These are phyloP conservation scores for Cladorrhinum sp. DNA, from an alignment of 2,329 filamentous ascomycete genomes.

Conservation along the genomic window DNA sequence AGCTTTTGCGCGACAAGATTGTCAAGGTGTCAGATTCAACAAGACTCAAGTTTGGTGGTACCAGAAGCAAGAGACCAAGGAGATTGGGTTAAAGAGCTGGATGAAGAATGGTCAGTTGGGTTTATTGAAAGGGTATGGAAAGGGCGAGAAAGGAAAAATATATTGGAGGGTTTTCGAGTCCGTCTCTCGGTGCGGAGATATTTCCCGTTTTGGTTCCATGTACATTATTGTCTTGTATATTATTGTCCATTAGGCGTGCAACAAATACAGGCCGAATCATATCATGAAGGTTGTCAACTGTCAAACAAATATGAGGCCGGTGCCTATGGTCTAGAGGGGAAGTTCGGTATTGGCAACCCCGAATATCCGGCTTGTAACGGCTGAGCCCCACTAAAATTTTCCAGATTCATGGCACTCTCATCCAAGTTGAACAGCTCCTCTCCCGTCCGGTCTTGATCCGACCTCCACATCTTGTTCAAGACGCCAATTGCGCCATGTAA, in stretches of 20 bases:
- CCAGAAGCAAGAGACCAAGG: constrained; percentile 78
- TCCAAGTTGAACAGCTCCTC: neutral
- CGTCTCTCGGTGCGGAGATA: neutral
- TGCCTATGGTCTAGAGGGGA: neutral
- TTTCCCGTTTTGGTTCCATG: neutral
- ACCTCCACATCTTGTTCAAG: neutral
- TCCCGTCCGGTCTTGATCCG: neutral
- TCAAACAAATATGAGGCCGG: neutral
- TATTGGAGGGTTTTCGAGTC: neutral
- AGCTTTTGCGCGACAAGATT: constrained; percentile 70
- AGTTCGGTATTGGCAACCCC: neutral
- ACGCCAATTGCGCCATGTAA: constrained; percentile 19
- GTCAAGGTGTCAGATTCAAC: constrained; percentile 80
- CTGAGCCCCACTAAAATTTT: constrained; percentile 26
- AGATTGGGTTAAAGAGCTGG: constrained; percentile 60
- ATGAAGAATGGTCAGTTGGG: neutral
- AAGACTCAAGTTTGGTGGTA: constrained; percentile 92
- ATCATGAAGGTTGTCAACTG: neutral
- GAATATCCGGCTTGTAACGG: constrained; percentile 5
- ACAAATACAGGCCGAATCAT: too few relatives aligned
- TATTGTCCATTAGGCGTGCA: neutral
- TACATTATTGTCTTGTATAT: constrained; percentile 10
- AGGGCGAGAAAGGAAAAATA: neutral
- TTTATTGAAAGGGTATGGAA: neutral
- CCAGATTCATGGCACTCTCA: constrained; percentile 1